Base-by-base conservation (phyloP, 2,329 filamentous ascomycete species). In the Aspergillus brasiliensis region DNA sequence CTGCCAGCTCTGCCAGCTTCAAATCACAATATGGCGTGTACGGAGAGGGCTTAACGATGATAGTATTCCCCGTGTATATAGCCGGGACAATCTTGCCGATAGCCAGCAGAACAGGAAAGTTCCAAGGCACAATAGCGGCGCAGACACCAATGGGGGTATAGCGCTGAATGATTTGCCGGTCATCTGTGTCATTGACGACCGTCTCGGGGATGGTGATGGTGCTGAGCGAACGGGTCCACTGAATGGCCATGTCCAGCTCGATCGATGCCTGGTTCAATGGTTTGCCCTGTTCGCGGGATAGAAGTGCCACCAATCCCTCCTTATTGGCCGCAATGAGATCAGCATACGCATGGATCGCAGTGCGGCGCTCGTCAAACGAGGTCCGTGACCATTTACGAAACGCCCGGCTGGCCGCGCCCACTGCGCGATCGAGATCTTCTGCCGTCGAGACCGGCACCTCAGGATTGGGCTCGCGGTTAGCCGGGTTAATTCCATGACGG, bases 111-210 rank as follows among this genome's bases (percentile, higher is more conserved):
- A 78, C 60, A 3, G 78, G 76, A 62, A 72, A 87, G 69, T 88
- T 88, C 85, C 86, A 88, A 1, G 85, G 84, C 23, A 83, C 82
- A 65, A 87, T 87, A 59, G 81, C 85, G 11, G 77, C 83, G 1
- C 80, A 65, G 13, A 80, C 74, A 4, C 77, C 77, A 2, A 80
- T 60, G 0, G 78, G 77, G 0, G 68, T 73, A 56, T 77, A 73
- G n/a, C 74, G 69, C 54, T 74, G 69, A 31, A 75, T 62, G 11
- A 77, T 62, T 47, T 69, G 65, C 23, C 60, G 61, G 10, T 75
- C 75, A 11, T 79, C 77, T 52, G 79, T 79, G 38, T 85, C 82
- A 62, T 79, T 77, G 57, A 84, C 71, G 59, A 82, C 65, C 44
- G 82, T 79, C 56, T 82, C 79, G 46, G 78, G 71, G 8, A 85